phyloP scores from a whole-genome alignment of 495 filamentous ascomycete genomes.

The Penicillium goetzii region DNA sequence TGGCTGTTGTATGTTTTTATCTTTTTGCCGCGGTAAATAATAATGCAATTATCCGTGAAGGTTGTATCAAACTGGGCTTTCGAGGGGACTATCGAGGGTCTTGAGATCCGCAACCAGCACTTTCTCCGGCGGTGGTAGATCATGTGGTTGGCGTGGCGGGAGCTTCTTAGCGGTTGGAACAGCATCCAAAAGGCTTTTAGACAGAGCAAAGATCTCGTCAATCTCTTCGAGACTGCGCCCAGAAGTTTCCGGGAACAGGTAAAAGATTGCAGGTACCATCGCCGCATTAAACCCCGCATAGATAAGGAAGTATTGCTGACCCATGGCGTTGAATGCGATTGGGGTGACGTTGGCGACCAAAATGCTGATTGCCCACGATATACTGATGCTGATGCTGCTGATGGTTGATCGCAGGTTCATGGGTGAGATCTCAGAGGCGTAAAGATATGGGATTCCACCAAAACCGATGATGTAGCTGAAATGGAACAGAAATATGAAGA shows the following conservation, averaged over 20 bases:
- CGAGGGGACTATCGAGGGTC: constrained; percentile 6
- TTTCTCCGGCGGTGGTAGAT: constrained; percentile 15
- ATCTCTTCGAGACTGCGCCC: constrained; percentile 55
- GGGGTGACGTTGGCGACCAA: constrained; percentile 28
- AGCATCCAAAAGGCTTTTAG: constrained; percentile 20
- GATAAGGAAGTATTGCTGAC: constrained; percentile 28
- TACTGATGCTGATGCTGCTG: constrained; percentile 51
- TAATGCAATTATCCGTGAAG: too few relatives aligned
- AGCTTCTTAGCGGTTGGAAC: constrained; percentile 23
- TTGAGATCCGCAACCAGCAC: constrained; percentile 13
- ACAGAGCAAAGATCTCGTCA: constrained; percentile 50
- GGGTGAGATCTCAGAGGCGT: constrained; percentile 56
- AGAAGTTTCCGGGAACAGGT: constrained; percentile 62
- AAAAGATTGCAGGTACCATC: constrained; percentile 63
- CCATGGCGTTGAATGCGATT: constrained; percentile 27
- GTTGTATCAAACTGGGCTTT: not conserved
- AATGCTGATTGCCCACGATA: constrained; percentile 49
- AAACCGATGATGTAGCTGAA: constrained; percentile 58
- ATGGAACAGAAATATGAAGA: constrained; percentile 58
- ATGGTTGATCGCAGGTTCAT: constrained; percentile 52
- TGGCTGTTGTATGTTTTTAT: too few relatives aligned
- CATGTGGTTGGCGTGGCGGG: constrained; percentile 12
- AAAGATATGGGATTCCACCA: constrained; percentile 57
- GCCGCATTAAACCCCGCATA: constrained; percentile 55
- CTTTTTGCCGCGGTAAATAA: too few relatives aligned